Percentiles rank a stretch among this genome's conserved stretches.
phyloP scores from a whole-genome alignment of 2,329 filamentous ascomycete species.

The Didymella pomorum region DNA sequence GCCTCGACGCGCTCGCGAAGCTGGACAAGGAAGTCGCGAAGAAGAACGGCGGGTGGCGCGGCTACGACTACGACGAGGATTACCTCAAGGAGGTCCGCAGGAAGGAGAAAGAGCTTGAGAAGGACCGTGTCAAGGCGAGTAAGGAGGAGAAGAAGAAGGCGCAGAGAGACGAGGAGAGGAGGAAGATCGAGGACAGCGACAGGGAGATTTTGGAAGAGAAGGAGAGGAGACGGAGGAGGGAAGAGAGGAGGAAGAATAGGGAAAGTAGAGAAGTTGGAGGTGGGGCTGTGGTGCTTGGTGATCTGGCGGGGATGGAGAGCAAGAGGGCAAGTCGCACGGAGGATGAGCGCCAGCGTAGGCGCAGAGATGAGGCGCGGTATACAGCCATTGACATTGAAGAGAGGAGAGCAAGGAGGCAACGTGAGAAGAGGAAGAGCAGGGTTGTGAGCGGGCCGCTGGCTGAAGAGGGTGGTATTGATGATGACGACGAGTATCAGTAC shows the following conservation, averaged over 20 bases:
- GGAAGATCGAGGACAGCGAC: slow-evolving; percentile 43
- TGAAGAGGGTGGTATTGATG: slow-evolving; percentile 54
- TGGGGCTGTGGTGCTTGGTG: slow-evolving; percentile 11
- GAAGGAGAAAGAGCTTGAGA: slow-evolving; percentile 48
- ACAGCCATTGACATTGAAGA: slow-evolving; percentile 51
- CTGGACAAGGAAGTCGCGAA: slow-evolving; percentile 70
- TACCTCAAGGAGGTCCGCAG: slow-evolving; percentile 49
- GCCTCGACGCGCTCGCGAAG: slow-evolving; percentile 68
- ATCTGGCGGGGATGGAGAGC: slow-evolving; percentile 32
- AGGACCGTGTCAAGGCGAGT: slow-evolving; percentile 45
- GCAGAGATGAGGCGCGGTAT: slow-evolving; percentile 37
- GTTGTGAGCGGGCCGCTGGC: slow-evolving; percentile 58
- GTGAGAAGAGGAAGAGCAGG: slow-evolving; percentile 51
- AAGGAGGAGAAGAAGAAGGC: slow-evolving; percentile 40
- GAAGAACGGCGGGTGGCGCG: slow-evolving; percentile 52
- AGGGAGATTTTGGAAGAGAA: slow-evolving; percentile 31
- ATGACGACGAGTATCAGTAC: slow-evolving; percentile 50
- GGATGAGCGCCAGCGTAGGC: slow-evolving; percentile 40
- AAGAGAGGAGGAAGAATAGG: slow-evolving; percentile 28
- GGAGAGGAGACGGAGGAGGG: slow-evolving; percentile 32
- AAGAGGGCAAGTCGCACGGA: slow-evolving; percentile 41
- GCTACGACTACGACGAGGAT: slow-evolving; percentile 52
- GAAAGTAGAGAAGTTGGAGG: slow-evolving; percentile 35
- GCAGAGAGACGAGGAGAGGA: slow-evolving; percentile 38
- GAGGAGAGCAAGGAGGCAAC: slow-evolving; percentile 51